Percentiles rank a stretch among this genome's conserved stretches.
phyloP scores from a whole-genome alignment of 139 green algal species.

The Chlorella sp. region DNA sequence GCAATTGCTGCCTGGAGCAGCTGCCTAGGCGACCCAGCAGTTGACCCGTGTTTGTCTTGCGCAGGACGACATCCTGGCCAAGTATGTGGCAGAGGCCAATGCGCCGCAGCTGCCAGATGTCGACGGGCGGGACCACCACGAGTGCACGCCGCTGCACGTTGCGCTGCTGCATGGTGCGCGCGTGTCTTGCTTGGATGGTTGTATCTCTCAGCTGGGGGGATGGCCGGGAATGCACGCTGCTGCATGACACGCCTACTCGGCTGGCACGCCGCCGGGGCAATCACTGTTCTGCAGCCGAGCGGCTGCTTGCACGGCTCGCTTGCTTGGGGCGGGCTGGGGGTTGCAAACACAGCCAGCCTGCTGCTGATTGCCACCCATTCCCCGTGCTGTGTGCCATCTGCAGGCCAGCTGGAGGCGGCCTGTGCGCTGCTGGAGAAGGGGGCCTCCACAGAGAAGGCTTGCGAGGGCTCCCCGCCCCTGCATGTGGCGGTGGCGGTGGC shows the following conservation, averaged over 20 bases:
- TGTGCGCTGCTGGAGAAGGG: constrained; percentile 64
- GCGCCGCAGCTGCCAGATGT: constrained; percentile 31
- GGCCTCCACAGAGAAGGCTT: constrained; percentile 40
- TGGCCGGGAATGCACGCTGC: too few relatives aligned
- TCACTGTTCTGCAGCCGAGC: too few relatives aligned
- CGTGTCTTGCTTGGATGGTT: not conserved
- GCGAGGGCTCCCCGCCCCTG: constrained; percentile 77
- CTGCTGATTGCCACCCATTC: not conserved
- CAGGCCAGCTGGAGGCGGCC: constrained; percentile 66
- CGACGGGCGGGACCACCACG: constrained; percentile 61
- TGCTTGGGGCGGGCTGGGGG: too few relatives aligned
- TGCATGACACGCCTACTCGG: too few relatives aligned
- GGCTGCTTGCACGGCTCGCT: too few relatives aligned
- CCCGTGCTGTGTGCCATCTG: not conserved
- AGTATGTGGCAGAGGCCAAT: not conserved
- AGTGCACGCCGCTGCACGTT: constrained; percentile 85
- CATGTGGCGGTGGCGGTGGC: constrained; percentile 68
- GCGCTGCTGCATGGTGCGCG: constrained; percentile 77
- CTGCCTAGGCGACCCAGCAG: too few relatives aligned
- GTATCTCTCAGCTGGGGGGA: not conserved
- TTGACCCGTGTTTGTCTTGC: not conserved
- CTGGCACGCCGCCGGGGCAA: too few relatives aligned
- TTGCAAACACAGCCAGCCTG: too few relatives aligned
- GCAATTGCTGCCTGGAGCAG: not conserved
- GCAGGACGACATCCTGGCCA: constrained; percentile 1